A percentile compares a stretch with the other conserved stretches of the same genome.
Evolutionary conservation across 805 yeast genomes (phyloP).

Genomic region (Yamadazyma phyllophila): DNA sequence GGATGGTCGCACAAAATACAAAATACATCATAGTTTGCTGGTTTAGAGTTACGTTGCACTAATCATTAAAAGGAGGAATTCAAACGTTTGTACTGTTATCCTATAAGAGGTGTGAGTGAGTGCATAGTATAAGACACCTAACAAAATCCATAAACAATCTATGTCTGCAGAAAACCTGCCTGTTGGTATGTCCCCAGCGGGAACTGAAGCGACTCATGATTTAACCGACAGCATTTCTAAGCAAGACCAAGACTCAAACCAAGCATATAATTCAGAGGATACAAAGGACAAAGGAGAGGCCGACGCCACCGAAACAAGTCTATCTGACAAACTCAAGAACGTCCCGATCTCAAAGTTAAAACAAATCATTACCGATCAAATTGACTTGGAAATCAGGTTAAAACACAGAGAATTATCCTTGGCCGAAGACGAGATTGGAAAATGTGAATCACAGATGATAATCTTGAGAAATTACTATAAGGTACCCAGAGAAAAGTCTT

Average conservation of each 20-base stretch:
- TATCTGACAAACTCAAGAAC: constrained; percentile 11
- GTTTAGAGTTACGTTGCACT: neutral
- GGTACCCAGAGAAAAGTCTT: constrained; percentile 36
- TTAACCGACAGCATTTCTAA: no score
- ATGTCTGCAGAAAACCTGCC: no score
- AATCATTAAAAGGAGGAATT: no score
- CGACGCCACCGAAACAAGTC: neutral
- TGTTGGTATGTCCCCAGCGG: no score
- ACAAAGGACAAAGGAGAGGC: neutral
- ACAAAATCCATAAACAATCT: no score
- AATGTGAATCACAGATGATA: constrained; percentile 57
- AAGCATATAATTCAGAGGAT: neutral
- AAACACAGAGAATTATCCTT: constrained; percentile 55
- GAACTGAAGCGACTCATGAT: no score
- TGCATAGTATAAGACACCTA: no score
- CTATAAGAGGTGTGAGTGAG: no score
- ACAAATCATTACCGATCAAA: constrained; percentile 41
- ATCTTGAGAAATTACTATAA: constrained; percentile 47
- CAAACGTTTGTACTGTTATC: no score
- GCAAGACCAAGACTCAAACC: no score
- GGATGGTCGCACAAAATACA: neutral
- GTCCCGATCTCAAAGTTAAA: constrained; percentile 27
- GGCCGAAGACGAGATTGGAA: constrained; percentile 52
- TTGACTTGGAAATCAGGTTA: constrained; percentile 58
- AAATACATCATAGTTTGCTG: constrained; percentile 1